Conservation (phyloP, 768 basidiomycete genomes). For the Termitomyces sp. region DNA sequence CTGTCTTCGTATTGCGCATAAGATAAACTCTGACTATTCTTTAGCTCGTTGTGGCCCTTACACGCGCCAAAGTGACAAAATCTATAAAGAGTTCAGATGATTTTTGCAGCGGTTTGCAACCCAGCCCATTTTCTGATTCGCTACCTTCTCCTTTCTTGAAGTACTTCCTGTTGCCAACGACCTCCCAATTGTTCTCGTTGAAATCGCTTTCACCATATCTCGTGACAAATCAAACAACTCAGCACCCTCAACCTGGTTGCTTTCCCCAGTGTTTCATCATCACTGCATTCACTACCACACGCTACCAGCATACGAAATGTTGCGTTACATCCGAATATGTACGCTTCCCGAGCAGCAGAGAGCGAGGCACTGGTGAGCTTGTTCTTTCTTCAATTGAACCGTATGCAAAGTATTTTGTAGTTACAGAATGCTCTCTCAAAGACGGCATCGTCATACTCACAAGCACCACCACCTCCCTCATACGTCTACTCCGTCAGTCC, state of each 20-base stretch:
- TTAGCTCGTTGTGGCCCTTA: no score
- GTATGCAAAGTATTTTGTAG: slow-evolving; percentile 22
- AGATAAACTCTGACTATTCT: no score
- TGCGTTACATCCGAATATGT: slow-evolving; percentile 64
- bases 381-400: background rate
- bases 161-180: slow-evolving; percentile 6
- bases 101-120: slow-evolving; percentile 17
- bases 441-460: slow-evolving; percentile 31
- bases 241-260: slow-evolving; percentile 54
- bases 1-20: no score
- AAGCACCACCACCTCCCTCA: slow-evolving; percentile 24
- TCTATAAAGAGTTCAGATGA: slow-evolving; percentile 28
- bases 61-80: slow-evolving; percentile 10
- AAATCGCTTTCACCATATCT: slow-evolving; percentile 25
- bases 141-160: slow-evolving; percentile 8
- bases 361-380: slow-evolving; percentile 67
- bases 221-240: slow-evolving; percentile 27
- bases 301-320: slow-evolving; percentile 66
- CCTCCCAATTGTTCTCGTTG: slow-evolving; percentile 11
- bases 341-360: slow-evolving; percentile 59
- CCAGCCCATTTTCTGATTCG: slow-evolving; percentile 14
- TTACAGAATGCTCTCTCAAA: slow-evolving; percentile 63
- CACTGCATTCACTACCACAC: slow-evolving; percentile 63
- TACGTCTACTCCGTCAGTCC: slow-evolving; percentile 31
- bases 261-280: slow-evolving; percentile 66